These are phyloP conservation scores for Rhodofomes roseus DNA, from an alignment of 1,284 basidiomycete genomes.

Conservation along the genomic window DNA sequence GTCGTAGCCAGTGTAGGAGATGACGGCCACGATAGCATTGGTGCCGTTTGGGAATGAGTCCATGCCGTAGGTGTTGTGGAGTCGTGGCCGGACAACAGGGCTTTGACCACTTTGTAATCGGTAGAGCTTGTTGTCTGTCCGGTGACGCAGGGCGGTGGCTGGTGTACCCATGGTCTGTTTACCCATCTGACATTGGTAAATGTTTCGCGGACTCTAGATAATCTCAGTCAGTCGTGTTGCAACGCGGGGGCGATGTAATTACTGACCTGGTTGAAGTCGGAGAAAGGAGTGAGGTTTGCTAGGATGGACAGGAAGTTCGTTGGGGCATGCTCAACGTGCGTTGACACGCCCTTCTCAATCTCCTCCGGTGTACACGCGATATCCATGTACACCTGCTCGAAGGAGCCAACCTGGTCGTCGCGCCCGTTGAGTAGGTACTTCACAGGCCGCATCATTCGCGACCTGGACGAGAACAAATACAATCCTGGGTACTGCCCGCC, in stretches of 20 bases:
- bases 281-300: conserved; percentile 80
- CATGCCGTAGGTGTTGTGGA: conserved; percentile 98
- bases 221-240: conserved; percentile 5
- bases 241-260: not conserved
- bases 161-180: conserved; percentile 99
- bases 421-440: conserved; percentile 85
- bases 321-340: conserved; percentile 92
- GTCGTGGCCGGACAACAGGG: conserved; percentile 87
- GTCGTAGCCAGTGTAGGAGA: conserved; percentile 99
- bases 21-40: conserved; percentile 98
- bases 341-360: conserved; percentile 78
- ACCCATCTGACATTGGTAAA: conserved; percentile 97
- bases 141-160: conserved; percentile 83
- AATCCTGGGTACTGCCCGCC: conserved; percentile 97
- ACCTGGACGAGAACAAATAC: conserved; percentile 86
- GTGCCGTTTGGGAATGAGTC: conserved; percentile 98
- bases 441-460: conserved; percentile 98
- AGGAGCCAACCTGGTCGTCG: conserved; percentile 91
- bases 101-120: conserved; percentile 94
- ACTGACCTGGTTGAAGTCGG: conserved; percentile 93
- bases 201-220: conserved; percentile 74
- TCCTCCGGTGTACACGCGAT: conserved; percentile 92
- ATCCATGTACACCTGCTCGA: conserved; percentile 99
- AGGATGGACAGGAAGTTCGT: conserved; percentile 93
- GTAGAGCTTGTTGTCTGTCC: conserved; percentile 99